Evolutionary conservation across 148 eudicot species (phyloP).

Genomic region (Persicaria tinctoria): DNA sequence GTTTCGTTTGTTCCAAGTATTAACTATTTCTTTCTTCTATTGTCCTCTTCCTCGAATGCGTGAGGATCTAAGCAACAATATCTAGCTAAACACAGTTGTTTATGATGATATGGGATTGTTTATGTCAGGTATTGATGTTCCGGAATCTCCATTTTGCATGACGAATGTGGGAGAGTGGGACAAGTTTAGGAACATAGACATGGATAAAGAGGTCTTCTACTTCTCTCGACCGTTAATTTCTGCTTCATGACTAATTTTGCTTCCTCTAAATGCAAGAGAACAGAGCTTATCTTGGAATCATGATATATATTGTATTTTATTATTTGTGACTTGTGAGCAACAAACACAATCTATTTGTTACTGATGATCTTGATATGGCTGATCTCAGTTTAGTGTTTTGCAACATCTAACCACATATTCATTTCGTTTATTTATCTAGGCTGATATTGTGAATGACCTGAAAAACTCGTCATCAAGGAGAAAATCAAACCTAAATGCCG

Average conservation of each 20-base stretch:
- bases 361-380: neutral
- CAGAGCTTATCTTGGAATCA: neutral
- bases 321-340: neutral
- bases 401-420: neutral
- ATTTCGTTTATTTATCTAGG: slow-evolving; percentile 29
- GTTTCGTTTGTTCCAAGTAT: neutral
- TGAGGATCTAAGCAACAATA: neutral
- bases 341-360: neutral
- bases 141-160: slow-evolving; percentile 73
- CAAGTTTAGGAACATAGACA: slow-evolving; percentile 82
- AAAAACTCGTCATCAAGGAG: slow-evolving; percentile 38
- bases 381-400: neutral
- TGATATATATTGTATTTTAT: neutral
- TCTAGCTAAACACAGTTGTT: neutral
- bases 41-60: neutral
- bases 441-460: slow-evolving; percentile 37
- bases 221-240: slow-evolving; percentile 16
- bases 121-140: slow-evolving; percentile 70
- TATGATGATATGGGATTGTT: slow-evolving; percentile 17
- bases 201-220: slow-evolving; percentile 81
- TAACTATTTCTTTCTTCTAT: neutral
- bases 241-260: slow-evolving; percentile 13
- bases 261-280: neutral
- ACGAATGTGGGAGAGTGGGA: slow-evolving; percentile 74
- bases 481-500: slow-evolving; percentile 45